Percentiles rank a stretch among this genome's conserved stretches.
Conservation (phyloP, 1,139 yeast species). For the Candida mesenterica region DNA sequence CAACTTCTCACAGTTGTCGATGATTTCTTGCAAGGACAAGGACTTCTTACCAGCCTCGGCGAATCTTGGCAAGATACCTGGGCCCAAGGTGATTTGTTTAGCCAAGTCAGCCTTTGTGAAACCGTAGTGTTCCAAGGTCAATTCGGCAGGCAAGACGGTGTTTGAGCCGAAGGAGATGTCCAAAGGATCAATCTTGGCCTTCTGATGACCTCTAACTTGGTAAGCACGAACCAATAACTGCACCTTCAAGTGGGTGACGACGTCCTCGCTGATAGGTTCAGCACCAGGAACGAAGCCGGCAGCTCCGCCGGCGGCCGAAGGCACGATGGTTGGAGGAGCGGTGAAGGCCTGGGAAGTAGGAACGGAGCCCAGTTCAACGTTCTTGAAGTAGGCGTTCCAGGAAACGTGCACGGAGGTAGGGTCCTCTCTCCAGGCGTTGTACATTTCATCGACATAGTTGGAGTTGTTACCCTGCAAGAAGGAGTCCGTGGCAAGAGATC, state of each 20-base stretch:
- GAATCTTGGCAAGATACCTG: conserved; percentile 95
- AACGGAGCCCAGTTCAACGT: conserved; percentile 67
- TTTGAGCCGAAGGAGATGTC: conserved; percentile 82
- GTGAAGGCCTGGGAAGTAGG: conserved; percentile 75
- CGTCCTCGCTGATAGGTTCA: conserved; percentile 52
- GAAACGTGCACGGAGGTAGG: conserved; percentile 91
- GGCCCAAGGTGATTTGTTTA: conserved; percentile 86
- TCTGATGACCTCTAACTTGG: conserved; percentile 97
- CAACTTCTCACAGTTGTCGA: conserved; percentile 73
- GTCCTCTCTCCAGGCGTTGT: conserved; percentile 88
- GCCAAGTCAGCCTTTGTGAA: conserved; percentile 84
- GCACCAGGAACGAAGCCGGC: conserved; percentile 58
- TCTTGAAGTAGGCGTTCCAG: conserved; percentile 95
- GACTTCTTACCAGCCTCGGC: conserved; percentile 65
- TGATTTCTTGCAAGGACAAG: conserved; percentile 73
- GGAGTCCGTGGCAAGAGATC: conserved; percentile 50
- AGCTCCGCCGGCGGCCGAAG: conserved; percentile 72
- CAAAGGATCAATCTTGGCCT: conserved; percentile 93
- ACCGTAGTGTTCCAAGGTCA: conserved; percentile 88
- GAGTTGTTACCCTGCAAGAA: conserved; percentile 87
- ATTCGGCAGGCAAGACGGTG: conserved; percentile 67
- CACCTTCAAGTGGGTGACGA: conserved; percentile 87
- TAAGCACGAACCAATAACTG: conserved; percentile 97
- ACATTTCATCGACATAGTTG: conserved; percentile 96
- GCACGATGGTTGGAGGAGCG: conserved; percentile 89